These are phyloP conservation scores for Syzygium grande DNA, from an alignment of 345 rosid genomes.

Conservation along the genomic window DNA sequence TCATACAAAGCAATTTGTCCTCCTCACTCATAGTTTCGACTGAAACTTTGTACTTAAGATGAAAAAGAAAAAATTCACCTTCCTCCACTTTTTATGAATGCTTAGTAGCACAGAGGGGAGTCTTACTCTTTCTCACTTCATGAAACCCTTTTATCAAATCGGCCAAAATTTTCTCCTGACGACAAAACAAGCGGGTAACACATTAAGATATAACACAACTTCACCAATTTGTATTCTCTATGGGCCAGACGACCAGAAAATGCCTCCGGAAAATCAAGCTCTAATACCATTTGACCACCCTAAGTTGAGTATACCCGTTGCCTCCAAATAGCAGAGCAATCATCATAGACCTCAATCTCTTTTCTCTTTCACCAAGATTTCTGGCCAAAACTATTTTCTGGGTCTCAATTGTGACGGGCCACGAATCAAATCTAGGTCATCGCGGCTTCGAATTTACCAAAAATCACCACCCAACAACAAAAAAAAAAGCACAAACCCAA, in stretches of 20 bases:
- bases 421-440: neutral
- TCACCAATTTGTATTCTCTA: neutral
- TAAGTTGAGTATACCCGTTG: neutral
- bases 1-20: neutral
- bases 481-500: neutral
- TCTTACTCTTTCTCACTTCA: neutral
- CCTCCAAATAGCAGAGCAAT: neutral
- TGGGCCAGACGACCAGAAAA: neutral
- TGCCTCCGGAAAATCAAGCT: neutral
- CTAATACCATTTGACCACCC: neutral
- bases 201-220: neutral
- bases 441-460: neutral
- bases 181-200: neutral
- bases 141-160: neutral
- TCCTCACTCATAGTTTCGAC: neutral
- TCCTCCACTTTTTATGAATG: neutral
- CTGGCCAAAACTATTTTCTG: neutral
- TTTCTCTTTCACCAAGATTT: neutral
- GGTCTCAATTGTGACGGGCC: neutral
- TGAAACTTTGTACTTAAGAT: neutral
- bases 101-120: neutral
- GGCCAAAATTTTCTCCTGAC: neutral
- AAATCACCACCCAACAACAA: neutral
- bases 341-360: neutral
- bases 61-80: neutral